Evolutionary conservation across 1,284 basidiomycete species (phyloP).

Genomic region (Microbotryum silenes-acaulis): DNA sequence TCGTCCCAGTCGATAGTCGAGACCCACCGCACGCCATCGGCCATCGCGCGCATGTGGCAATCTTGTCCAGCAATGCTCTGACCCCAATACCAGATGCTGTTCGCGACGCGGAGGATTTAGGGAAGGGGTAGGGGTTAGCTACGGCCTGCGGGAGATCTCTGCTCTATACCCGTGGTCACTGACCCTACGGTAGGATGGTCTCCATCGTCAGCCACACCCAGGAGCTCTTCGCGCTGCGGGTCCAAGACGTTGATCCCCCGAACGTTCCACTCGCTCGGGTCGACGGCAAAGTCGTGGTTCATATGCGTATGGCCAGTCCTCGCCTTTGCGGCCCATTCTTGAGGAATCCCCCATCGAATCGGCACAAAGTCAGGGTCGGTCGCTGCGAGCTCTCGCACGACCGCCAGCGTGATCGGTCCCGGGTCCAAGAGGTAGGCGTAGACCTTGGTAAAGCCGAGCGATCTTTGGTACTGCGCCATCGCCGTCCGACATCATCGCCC

Average conservation of each 20-base stretch:
- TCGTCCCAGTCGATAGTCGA: constrained; percentile 9
- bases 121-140: too few species aligned
- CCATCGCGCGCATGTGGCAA: constrained; percentile 9
- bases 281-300: background rate
- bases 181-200: too few species aligned
- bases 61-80: constrained; percentile 5
- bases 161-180: too few species aligned
- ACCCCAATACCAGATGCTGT: constrained; percentile 4
- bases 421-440: constrained; percentile 15
- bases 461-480: constrained; percentile 3
- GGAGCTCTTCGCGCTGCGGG: too few species aligned
- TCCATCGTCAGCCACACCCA: too few species aligned
- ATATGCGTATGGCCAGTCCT: background rate
- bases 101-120: too few species aligned
- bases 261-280: constrained; percentile 4
- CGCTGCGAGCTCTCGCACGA: constrained; percentile 5
- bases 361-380: constrained; percentile 2
- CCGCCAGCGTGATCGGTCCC: constrained; percentile 6
- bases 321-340: background rate
- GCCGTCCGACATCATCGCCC: background rate
- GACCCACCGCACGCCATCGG: constrained; percentile 1
- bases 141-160: too few species aligned
- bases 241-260: background rate
- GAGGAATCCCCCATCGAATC: constrained; percentile 6
- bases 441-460: constrained; percentile 9